These are phyloP conservation scores for Cladosporium austrohemisphaericum DNA, from an alignment of 2,329 filamentous ascomycete species.

Conservation along the genomic window DNA sequence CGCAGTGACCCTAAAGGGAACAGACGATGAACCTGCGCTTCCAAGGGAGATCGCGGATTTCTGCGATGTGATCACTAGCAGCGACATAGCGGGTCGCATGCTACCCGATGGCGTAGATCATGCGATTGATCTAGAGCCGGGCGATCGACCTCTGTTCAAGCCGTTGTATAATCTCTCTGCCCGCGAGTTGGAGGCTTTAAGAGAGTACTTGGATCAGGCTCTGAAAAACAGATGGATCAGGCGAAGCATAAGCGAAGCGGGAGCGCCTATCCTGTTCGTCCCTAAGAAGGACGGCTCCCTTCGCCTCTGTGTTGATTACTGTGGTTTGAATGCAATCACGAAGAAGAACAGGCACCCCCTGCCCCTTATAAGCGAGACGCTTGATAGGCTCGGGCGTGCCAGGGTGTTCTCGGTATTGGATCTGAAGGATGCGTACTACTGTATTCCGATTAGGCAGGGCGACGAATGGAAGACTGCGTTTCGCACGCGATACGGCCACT, in stretches of 20 bases:
- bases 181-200: background rate
- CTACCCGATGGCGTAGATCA: background rate
- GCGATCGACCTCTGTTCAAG: background rate
- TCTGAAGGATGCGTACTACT: slow-evolving; percentile 24
- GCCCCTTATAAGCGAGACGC: slow-evolving; percentile 24
- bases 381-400: slow-evolving; percentile 18
- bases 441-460: slow-evolving; percentile 22
- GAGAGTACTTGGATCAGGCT: background rate
- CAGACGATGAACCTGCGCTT: too few relatives aligned
- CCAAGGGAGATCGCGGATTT: too few relatives aligned
- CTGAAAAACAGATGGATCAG: slow-evolving; percentile 13
- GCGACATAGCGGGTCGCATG: too few relatives aligned
- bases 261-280: slow-evolving; percentile 18
- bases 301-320: slow-evolving; percentile 29
- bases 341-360: slow-evolving; percentile 30
- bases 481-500: slow-evolving; percentile 21
- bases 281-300: slow-evolving; percentile 20
- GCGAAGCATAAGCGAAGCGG: slow-evolving; percentile 5
- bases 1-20: too few relatives aligned
- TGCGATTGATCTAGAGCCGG: background rate
- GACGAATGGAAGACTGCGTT: slow-evolving; percentile 25
- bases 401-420: slow-evolving; percentile 24
- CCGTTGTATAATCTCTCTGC: background rate
- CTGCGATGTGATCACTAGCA: too few relatives aligned
- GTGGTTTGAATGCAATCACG: slow-evolving; percentile 29